Evolutionary conservation across 1,139 yeast genomes (phyloP).

Genomic region (Candida sanyaensis): DNA sequence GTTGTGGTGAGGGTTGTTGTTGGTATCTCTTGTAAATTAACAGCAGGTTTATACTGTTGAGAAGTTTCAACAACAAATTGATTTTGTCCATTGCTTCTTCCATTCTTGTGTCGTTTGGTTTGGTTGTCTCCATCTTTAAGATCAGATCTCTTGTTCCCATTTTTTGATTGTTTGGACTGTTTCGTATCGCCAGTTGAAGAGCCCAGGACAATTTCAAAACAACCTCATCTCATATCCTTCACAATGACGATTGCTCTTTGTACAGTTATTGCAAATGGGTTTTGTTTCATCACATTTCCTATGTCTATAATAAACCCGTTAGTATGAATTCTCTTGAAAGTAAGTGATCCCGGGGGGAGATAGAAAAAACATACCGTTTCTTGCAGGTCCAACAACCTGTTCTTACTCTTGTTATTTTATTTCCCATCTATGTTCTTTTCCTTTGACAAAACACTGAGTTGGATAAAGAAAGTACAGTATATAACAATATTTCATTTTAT

Average conservation of each 20-base stretch:
- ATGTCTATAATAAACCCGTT: slow-evolving; percentile 26
- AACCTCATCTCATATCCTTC: slow-evolving; percentile 51
- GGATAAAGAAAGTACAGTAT: too few species aligned
- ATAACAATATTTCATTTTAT: too few species aligned
- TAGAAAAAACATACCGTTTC: slow-evolving; percentile 26
- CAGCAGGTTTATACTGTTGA: not conserved
- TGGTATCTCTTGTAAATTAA: not conserved
- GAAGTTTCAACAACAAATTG: not conserved
- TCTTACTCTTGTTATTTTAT: slow-evolving; percentile 47
- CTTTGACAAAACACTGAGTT: too few species aligned
- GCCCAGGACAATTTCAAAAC: slow-evolving; percentile 46
- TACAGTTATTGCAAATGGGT: slow-evolving; percentile 56
- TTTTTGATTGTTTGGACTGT: not conserved
- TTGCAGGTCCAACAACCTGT: slow-evolving; percentile 56
- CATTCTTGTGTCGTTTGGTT: not conserved
- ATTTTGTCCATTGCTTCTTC: not conserved
- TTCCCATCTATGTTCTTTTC: not conserved
- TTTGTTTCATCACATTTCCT: slow-evolving; percentile 60
- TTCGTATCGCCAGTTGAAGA: not conserved
- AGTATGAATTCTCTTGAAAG: not conserved
- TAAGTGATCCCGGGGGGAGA: not conserved
- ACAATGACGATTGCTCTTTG: slow-evolving; percentile 43
- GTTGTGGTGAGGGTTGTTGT: not conserved
- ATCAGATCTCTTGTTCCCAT: not conserved
- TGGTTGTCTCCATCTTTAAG: not conserved